Base-by-base conservation (phyloP, 164 flowering plant genomes). In the Aristolochia contorta region DNA sequence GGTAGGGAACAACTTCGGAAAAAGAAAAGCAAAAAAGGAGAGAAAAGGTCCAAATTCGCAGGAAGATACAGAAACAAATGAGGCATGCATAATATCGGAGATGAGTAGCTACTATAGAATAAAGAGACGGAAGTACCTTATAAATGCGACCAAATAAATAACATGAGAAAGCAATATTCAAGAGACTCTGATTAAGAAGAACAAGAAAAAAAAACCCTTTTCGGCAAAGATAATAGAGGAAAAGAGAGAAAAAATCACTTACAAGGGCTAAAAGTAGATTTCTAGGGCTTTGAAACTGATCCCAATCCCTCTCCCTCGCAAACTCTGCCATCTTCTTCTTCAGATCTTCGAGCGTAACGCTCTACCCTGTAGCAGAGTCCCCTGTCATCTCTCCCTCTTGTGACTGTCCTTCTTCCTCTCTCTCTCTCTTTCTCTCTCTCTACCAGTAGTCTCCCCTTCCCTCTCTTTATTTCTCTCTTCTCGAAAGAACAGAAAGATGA, bases 241-340 rank as follows among this genome's bases (percentile, higher is more conserved):
- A 55, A 12, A 22, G 20, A 54, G 30, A 16, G 12, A 16, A 1
- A 16, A n/a, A 13, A 6, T 15, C 2, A 19, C 22, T n/a, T 55
- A 69, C 72, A 59, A 69, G 47, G 27, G 72, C 72, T n/a, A 69
- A 56, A 24, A 69, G 72, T 18, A 69, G 68, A 37, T 69, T 69
- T 60, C 72, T 59, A 19, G 72, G 72, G 57, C 72, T 69, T 52
- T 69, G 72, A 49, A 60, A 69, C 68, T 55, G 68, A 56, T 69
- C 72, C 72, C 72, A 69, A 56, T 69, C 68, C 23, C 72, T 60
- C 30, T 69, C 72, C 37, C 43, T 64, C 7, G 72, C 72, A 50
- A 69, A 69, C 25, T 60, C 72, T 15, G 72, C 72, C 72, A 69
- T 60, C 64, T 69, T 69, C 47, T n/a, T 27, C 68, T 48, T 69